Percentiles rank a stretch among this genome's conserved stretches.
Conservation (phyloP, 2,329 filamentous ascomycete species). For the Calonectria fujianensis region DNA sequence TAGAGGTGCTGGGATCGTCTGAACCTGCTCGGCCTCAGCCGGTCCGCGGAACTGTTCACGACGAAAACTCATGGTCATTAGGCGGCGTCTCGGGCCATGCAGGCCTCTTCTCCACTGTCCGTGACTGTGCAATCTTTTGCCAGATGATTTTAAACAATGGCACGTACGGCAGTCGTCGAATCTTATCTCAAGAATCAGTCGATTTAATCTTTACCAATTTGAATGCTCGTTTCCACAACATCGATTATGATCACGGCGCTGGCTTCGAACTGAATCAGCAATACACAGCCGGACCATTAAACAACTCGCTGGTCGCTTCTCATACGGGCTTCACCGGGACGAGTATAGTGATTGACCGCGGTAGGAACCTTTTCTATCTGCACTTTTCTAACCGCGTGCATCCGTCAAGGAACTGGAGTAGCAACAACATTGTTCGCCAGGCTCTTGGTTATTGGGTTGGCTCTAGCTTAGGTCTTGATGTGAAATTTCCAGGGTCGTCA, state of each 20-base stretch:
- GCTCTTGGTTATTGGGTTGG: slow-evolving; percentile 23
- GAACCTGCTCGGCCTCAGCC: slow-evolving; percentile 61
- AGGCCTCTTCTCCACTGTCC: slow-evolving; percentile 17
- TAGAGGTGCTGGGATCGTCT: slow-evolving; percentile 49
- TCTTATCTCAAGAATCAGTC: not conserved
- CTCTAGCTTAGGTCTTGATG: not conserved
- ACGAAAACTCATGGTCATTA: slow-evolving; percentile 25
- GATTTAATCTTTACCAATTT: slow-evolving; percentile 24
- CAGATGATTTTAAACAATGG: slow-evolving; percentile 30
- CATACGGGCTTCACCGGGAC: slow-evolving; percentile 54
- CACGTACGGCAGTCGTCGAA: slow-evolving; percentile 10
- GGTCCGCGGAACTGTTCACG: slow-evolving; percentile 59
- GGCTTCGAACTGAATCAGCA: slow-evolving; percentile 59
- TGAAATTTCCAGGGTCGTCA: not conserved
- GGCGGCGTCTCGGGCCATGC: slow-evolving; percentile 21
- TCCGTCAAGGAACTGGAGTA: slow-evolving; percentile 10
- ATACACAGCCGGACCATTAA: slow-evolving; percentile 57
- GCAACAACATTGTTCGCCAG: slow-evolving; percentile 14
- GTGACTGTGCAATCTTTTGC: not conserved
- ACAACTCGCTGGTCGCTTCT: slow-evolving; percentile 48
- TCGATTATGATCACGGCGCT: slow-evolving; percentile 51
- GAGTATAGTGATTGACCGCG: slow-evolving; percentile 50
- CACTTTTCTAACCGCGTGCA: slow-evolving; percentile 25
- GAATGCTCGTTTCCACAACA: slow-evolving; percentile 53
- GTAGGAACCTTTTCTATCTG: not conserved